Percentiles rank a stretch among this genome's conserved stretches.
phyloP scores from a whole-genome alignment of 441 rosid species.

The Euphorbia schlechtendalii region DNA sequence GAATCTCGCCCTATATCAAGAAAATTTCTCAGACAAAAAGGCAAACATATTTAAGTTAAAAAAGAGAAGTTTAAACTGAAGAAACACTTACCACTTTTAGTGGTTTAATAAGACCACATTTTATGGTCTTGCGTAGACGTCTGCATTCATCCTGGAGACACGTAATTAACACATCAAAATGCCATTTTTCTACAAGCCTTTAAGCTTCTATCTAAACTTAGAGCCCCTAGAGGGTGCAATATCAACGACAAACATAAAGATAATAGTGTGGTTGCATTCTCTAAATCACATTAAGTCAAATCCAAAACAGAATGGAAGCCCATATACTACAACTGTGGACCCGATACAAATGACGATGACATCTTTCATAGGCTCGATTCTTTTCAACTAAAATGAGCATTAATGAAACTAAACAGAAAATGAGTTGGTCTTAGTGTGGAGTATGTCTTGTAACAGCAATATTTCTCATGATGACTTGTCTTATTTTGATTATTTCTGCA shows the following conservation, averaged over 20 bases:
- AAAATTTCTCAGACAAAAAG: conserved; percentile 17
- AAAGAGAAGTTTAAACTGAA: conserved; percentile 16
- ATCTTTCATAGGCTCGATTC: no score
- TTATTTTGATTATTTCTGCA: no score
- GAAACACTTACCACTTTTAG: conserved; percentile 63
- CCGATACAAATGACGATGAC: background rate
- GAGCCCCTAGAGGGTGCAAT: background rate
- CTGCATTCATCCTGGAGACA: conserved; percentile 82
- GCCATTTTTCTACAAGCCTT: conserved; percentile 8
- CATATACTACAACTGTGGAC: background rate
- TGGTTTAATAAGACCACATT: conserved; percentile 61
- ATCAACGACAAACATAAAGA: background rate
- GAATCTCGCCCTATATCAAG: conserved; percentile 72
- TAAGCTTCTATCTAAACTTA: background rate
- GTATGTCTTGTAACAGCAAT: background rate
- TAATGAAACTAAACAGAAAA: no score
- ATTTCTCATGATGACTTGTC: background rate
- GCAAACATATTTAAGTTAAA: conserved; percentile 16
- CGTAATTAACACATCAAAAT: conserved; percentile 22
- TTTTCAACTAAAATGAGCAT: no score
- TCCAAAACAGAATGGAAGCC: conserved; percentile 4
- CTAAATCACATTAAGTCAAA: background rate
- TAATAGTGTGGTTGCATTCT: background rate
- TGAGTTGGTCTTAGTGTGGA: background rate
- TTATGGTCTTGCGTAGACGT: conserved; percentile 56